phyloP scores from a whole-genome alignment of 1,139 yeast genomes.

The Geotrichum phurueaensis region DNA sequence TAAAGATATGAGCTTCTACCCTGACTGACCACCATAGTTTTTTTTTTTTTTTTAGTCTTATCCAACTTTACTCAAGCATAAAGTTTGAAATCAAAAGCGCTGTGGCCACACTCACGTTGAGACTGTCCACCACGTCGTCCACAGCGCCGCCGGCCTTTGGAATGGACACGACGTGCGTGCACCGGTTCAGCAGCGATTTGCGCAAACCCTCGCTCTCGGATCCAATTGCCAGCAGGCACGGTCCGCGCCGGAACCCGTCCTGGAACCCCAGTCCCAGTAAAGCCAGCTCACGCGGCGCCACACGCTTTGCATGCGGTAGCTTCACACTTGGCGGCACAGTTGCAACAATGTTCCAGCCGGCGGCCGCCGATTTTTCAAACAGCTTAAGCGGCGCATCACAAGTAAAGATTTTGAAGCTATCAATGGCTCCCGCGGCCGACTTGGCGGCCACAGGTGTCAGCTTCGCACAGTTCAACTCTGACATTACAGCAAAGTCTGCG shows the following conservation, averaged over 20 bases:
- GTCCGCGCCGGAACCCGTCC: slow-evolving; percentile 37
- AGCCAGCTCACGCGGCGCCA: slow-evolving; percentile 43
- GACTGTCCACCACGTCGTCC: slow-evolving; percentile 58
- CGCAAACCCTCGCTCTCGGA: slow-evolving; percentile 83
- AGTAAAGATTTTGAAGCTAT: slow-evolving; percentile 57
- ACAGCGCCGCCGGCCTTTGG: slow-evolving; percentile 23
- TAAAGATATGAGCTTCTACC: too few species aligned
- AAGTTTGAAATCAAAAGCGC: slow-evolving; percentile 55
- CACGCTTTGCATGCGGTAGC: slow-evolving; percentile 21
- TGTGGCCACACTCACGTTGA: slow-evolving; percentile 87
- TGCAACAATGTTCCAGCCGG: slow-evolving; percentile 73
- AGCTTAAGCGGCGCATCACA: slow-evolving; percentile 55
- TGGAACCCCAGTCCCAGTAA: slow-evolving; percentile 32
- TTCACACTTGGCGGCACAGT: slow-evolving; percentile 42
- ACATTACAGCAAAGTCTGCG: slow-evolving; percentile 69
- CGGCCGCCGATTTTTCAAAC: slow-evolving; percentile 47
- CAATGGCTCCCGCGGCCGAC: slow-evolving; percentile 78
- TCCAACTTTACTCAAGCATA: neutral
- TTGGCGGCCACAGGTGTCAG: slow-evolving; percentile 74
- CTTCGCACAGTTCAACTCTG: slow-evolving; percentile 66
- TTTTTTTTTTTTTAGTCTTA: too few species aligned
- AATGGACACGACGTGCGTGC: slow-evolving; percentile 61
- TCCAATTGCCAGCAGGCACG: slow-evolving; percentile 70
- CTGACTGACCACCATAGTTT: too few species aligned
- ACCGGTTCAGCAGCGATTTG: slow-evolving; percentile 52